Percentiles rank a stretch among this genome's conserved stretches.
These are phyloP conservation scores for Pontederia paniculata DNA, from an alignment of 176 grass and related monocot species.

Conservation along the genomic window DNA sequence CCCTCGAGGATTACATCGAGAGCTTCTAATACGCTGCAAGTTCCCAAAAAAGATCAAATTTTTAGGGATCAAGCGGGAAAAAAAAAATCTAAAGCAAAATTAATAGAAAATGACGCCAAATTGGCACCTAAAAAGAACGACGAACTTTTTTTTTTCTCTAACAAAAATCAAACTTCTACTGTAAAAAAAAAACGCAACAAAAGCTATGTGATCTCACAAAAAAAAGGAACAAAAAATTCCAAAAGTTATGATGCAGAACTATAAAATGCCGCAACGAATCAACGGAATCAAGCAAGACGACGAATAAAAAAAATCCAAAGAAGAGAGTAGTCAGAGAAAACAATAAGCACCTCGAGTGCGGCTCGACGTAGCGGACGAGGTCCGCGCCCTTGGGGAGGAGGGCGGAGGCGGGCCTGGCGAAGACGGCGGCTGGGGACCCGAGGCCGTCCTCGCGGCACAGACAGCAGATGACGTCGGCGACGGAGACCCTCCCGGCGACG, in stretches of 20 bases:
- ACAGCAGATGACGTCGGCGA: conserved; percentile 68
- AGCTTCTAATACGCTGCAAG: conserved; percentile 71
- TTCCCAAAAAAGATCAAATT: not conserved
- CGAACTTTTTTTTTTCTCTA: no score
- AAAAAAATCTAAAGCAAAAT: no score
- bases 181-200: no score
- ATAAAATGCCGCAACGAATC: no score
- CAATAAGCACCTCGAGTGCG: conserved; percentile 34
- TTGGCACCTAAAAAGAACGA: no score
- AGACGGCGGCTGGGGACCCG: conserved; percentile 28
- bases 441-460: conserved; percentile 46
- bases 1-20: conserved; percentile 64
- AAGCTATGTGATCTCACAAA: no score
- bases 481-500: conserved; percentile 27
- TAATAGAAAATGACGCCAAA: no score
- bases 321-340: not conserved
- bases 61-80: not conserved
- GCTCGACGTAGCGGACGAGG: conserved; percentile 45
- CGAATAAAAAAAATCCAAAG: no score
- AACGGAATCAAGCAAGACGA: no score
- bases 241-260: no score
- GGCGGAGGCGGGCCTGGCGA: conserved; percentile 40
- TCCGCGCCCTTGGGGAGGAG: conserved; percentile 48
- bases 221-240: no score
- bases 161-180: no score